phyloP scores from a whole-genome alignment of 1,284 basidiomycete species.

The Megacollybia platyphylla region DNA sequence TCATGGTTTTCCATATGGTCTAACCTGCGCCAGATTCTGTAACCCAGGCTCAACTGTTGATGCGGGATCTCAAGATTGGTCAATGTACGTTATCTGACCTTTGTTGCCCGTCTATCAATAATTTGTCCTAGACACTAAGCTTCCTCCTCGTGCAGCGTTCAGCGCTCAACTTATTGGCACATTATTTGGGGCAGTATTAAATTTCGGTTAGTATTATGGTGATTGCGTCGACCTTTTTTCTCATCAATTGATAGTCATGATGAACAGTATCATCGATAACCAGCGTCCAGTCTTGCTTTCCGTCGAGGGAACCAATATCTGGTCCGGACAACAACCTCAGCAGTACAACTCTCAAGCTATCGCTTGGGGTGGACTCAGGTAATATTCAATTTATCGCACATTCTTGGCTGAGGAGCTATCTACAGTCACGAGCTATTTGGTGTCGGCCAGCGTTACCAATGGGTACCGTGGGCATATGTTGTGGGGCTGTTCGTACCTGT shows the following conservation, averaged over 20 bases:
- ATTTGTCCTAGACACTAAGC: not conserved
- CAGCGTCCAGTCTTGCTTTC: conserved; percentile 39
- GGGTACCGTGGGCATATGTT: conserved; percentile 42
- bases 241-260: conserved; percentile 21
- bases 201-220: not conserved
- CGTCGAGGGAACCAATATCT: conserved; percentile 44
- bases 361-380: conserved; percentile 52
- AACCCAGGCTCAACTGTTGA: not conserved
- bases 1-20: not conserved
- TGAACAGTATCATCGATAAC: conserved; percentile 44
- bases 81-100: not conserved
- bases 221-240: not conserved
- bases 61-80: not conserved
- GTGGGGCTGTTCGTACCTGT: conserved; percentile 40
- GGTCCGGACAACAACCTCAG: conserved; percentile 42
- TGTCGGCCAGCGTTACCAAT: conserved; percentile 36
- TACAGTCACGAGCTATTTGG: not conserved
- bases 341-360: conserved; percentile 51
- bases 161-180: not conserved
- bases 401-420: conserved; percentile 23
- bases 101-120: not conserved
- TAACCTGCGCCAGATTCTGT: not conserved
- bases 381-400: not conserved
- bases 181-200: not conserved
- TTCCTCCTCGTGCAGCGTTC: not conserved